A percentile compares a stretch with the other conserved stretches of the same genome.
Evolutionary conservation across 2,329 filamentous ascomycete genomes (phyloP).

Genomic region (Alternaria panax): DNA sequence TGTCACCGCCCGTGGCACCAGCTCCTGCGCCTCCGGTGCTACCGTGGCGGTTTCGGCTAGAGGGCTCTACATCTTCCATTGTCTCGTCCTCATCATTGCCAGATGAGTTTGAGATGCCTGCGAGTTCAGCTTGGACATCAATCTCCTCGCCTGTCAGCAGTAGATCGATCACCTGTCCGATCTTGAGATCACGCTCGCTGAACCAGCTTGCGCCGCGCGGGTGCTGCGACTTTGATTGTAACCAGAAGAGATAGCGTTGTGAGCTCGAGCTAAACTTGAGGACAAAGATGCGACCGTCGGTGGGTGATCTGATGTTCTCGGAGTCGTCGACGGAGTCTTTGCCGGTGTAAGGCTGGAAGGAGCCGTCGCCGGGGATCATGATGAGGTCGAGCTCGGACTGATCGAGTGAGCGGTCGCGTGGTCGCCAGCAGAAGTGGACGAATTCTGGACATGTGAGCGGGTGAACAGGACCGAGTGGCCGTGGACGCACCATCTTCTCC

Average conservation of each 20-base stretch:
- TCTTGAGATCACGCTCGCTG: slow-evolving; percentile 83
- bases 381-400: slow-evolving; percentile 86
- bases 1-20: slow-evolving; percentile 87
- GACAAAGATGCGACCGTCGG: slow-evolving; percentile 87
- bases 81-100: slow-evolving; percentile 70
- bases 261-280: slow-evolving; percentile 95
- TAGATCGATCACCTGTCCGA: slow-evolving; percentile 84
- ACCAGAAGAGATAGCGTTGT: slow-evolving; percentile 91
- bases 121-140: slow-evolving; percentile 75
- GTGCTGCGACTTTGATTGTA: slow-evolving; percentile 88
- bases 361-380: slow-evolving; percentile 90
- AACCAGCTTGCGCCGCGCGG: slow-evolving; percentile 74
- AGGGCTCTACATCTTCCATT: slow-evolving; percentile 62
- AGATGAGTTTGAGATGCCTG: slow-evolving; percentile 62
- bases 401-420: slow-evolving; percentile 73
- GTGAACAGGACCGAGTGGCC: neutral
- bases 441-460: slow-evolving; percentile 66
- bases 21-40: slow-evolving; percentile 80
- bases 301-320: slow-evolving; percentile 68
- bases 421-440: slow-evolving; percentile 96
- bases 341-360: slow-evolving; percentile 77
- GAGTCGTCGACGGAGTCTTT: slow-evolving; percentile 61
- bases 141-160: slow-evolving; percentile 90
- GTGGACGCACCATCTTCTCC: slow-evolving; percentile 74
- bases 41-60: slow-evolving; percentile 43